These are phyloP conservation scores for Rhodotorula sp. DNA, from an alignment of 1,284 basidiomycete species.

Conservation along the genomic window DNA sequence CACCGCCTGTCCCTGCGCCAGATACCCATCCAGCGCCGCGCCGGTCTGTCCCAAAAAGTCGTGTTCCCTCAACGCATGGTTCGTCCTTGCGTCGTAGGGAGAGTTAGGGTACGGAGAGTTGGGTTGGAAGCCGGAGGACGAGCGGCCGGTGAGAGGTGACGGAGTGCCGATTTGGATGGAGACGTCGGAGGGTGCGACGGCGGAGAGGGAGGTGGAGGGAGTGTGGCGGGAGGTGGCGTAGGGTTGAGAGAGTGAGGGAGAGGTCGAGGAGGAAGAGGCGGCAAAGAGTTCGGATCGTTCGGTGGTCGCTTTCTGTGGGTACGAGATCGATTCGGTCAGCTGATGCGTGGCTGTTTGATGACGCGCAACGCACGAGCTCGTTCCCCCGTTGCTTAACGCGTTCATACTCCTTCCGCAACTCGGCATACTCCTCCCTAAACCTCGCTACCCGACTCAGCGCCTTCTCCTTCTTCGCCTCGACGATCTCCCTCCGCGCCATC, in stretches of 20 bases:
- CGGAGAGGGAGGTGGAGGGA: background rate
- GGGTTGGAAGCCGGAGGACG: slow-evolving; percentile 53
- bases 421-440: slow-evolving; percentile 52
- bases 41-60: slow-evolving; percentile 79
- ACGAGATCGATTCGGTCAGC: too few species aligned
- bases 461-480: slow-evolving; percentile 90
- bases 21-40: slow-evolving; percentile 76
- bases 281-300: slow-evolving; percentile 62
- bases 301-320: slow-evolving; percentile 58
- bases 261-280: slow-evolving; percentile 34
- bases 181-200: slow-evolving; percentile 45
- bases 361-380: background rate
- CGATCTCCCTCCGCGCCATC: slow-evolving; percentile 90
- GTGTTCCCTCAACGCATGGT: slow-evolving; percentile 78
- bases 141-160: slow-evolving; percentile 53
- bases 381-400: slow-evolving; percentile 49
- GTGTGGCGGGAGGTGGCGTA: slow-evolving; percentile 1
- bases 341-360: too few species aligned
- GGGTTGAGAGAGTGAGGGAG: slow-evolving; percentile 4
- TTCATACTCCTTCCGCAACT: slow-evolving; percentile 53
- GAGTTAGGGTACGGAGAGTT: background rate
- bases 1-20: slow-evolving; percentile 84
- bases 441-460: slow-evolving; percentile 67
- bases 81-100: slow-evolving; percentile 45
- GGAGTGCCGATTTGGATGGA: slow-evolving; percentile 50